Percentiles rank a stretch among this genome's conserved stretches.
Conservation (phyloP, 1,284 basidiomycete species). For the Fereydounia khargensis region DNA sequence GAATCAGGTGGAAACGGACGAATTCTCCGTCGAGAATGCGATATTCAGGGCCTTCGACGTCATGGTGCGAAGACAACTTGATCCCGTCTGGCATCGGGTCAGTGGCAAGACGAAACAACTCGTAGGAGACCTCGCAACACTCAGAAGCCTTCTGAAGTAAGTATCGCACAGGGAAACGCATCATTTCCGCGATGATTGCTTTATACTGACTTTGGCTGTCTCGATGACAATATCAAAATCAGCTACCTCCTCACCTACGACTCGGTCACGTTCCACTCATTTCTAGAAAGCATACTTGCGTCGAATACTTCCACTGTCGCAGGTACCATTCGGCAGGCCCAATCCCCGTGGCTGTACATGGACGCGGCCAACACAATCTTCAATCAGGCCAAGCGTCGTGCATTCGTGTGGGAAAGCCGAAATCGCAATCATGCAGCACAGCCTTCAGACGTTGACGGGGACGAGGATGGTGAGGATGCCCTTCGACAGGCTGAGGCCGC, state of each 20-base stretch:
- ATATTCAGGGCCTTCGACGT: constrained; percentile 92
- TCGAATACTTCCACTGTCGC: constrained; percentile 63
- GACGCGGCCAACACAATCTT: constrained; percentile 88
- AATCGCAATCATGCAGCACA: constrained; percentile 2
- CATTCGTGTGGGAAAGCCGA: constrained; percentile 65
- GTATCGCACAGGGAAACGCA: constrained; percentile 45
- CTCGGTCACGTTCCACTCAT: constrained; percentile 82
- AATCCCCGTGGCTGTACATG: constrained; percentile 81
- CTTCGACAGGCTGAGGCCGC: constrained; percentile 34
- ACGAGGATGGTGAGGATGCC: constrained; percentile 53
- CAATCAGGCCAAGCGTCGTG: constrained; percentile 73
- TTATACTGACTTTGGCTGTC: not conserved
- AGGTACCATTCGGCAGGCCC: constrained; percentile 61
- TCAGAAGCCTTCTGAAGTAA: constrained; percentile 78
- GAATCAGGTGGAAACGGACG: constrained; percentile 86
- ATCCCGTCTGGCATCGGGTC: constrained; percentile 94
- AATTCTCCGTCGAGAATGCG: constrained; percentile 86
- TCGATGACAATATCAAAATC: constrained; percentile 3
- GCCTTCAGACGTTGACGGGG: constrained; percentile 2
- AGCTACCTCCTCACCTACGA: constrained; percentile 90
- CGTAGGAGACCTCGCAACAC: constrained; percentile 79
- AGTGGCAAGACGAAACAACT: constrained; percentile 87
- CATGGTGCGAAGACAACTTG: constrained; percentile 81
- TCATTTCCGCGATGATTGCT: not conserved
- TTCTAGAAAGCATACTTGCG: constrained; percentile 84